A percentile compares a stretch with the other conserved stretches of the same genome.
Evolutionary conservation across 306 rosid genomes (phyloP).

Genomic region (Medicago truncatula): MtrunA17r5.0-ANR NC_053042.1:47506001-47506500

Average conservation of each 20-base stretch:
- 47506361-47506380: too few species aligned
- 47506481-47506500: too few species aligned
- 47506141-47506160: conserved; percentile 63
- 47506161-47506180: conserved; percentile 63
- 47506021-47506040: conserved; percentile 83
- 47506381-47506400: too few species aligned
- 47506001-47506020: conserved; percentile 77
- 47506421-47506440: too few species aligned
- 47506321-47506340: neutral
- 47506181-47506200: conserved; percentile 75
- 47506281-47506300: conserved; percentile 88
- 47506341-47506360: too few species aligned
- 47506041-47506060: conserved; percentile 73
- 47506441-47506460: too few species aligned
- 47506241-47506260: conserved; percentile 68
- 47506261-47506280: conserved; percentile 76
- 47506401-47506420: too few species aligned
- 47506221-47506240: conserved; percentile 68
- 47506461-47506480: too few species aligned
- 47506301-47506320: conserved; percentile 56
- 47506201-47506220: conserved; percentile 77
- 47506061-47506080: conserved; percentile 76
- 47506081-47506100: conserved; percentile 80
- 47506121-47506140: conserved; percentile 72
- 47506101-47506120: conserved; percentile 80